Base-by-base conservation (phyloP, 2,329 filamentous ascomycete genomes). In the Colletotrichum tabaci region DNA sequence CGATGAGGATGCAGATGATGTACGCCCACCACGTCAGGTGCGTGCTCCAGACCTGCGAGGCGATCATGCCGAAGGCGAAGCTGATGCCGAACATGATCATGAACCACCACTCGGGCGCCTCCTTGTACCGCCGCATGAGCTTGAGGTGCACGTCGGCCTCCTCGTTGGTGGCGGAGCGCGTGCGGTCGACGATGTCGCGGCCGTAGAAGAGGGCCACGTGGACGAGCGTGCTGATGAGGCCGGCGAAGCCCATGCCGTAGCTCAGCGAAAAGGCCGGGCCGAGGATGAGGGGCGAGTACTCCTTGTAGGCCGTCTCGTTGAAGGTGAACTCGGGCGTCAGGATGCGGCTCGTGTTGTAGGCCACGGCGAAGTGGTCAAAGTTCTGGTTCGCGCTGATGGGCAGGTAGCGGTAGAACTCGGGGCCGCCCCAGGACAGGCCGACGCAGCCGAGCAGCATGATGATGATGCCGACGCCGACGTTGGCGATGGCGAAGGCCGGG, bases 341-440 rank as follows among this genome's bases (percentile, higher is more conserved):
- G 60, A 93, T 90, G 18, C 84, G 84, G 4, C 84, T 84, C 3
- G 90, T 88, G 72, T 92, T 87, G 81, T 93, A 93, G 8, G 81
- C 71, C 1, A 80, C 76, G 21, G 89, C 91, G 0, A 85, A 90
- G 77, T 92, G 92, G 81, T 93, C 91, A 75, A 88, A 90, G 73
- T 85, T 88, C 56, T 77, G 79, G 44, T 86, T 88, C 74, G 86
- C 85, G 61, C 83, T 87, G 49, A 89, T 87, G 1, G 85, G 84
- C 3, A 87, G 76, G 71, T 84, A 87, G 62, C 84, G 75, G 35
- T 79, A 80, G 72, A 84, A 87, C 75, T 84, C 87, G 3, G 83
- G 75, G 4, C 84, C 83, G 18, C 77, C 83, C 74, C 84, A 90
- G 61, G 88, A 84, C 7, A 89, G 75, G 21, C 87, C 87, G 71